Evolutionary conservation across 2,329 filamentous ascomycete genomes (phyloP), one percentile per base, ranked within the genome.

Genomic region (Phaeophleospora eucalypticola): DNA sequence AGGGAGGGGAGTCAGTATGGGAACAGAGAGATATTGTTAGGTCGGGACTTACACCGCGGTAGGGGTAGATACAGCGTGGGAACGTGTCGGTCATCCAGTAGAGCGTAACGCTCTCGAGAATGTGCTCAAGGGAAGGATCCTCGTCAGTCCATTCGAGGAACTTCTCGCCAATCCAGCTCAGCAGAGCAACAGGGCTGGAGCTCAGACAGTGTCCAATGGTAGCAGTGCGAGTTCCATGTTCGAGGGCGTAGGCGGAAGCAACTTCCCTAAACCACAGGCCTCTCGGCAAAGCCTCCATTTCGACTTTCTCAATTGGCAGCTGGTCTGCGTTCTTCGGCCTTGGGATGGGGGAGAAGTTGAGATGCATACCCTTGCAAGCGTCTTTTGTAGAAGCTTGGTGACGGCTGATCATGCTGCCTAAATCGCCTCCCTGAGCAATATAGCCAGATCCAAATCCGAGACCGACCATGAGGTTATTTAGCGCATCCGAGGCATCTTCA

Each of bases 121-220:
- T 74, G 2, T 66, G 67, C 29, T 62, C 58, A 14, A 74, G 56
- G 0, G 63, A 55, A 2, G 70, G 70, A 19, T 63, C 57, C 3
- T 66, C 57, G 48, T 80, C 77, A 2, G 65, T 65, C 77, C 77
- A 81, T 1, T 70, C 72, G 0, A 78, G 61, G 46, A 76, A 75
- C 58, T 80, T 81, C 54, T 80, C 78, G 2, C 73, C 75, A 24
- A 80, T 69, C 24, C 80, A 84, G 4, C 74, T 71, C 2, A 84
- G 68, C 16, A 83, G 58, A 0, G 78, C 76, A 1, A 83, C 51
- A 0, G 81, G 81, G 27, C 68, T 80, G 3, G 74, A 66, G 2
- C 72, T 67, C 1, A 84, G 62, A 0, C 71, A 74, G 4, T 81
- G 68, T 0, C 79, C 79, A 36, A 82, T 76, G 0, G 80, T 84